Evolutionary conservation across 306 rosid species (phyloP), one percentile per base, ranked within the genome.

Genomic region (Medicago lupulina): DNA sequence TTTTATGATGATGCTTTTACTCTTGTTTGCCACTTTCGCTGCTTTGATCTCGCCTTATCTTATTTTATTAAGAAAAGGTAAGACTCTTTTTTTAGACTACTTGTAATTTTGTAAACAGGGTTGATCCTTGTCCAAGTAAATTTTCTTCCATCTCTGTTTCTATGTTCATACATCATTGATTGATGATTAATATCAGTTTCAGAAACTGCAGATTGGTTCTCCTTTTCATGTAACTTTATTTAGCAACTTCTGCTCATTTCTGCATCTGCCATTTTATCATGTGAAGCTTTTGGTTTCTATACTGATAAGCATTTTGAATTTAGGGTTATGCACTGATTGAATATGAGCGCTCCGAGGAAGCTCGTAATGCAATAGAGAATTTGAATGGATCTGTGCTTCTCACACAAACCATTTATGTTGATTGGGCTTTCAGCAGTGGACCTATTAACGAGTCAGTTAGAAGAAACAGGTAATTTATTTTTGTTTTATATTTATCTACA

Each of bases 371-470:
- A 43, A 92, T 92, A 81, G 82, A 90, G 67, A 85, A 83, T 60
- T 81, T 95, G 97, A 91, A 95, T 76, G 99, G 97, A 36, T 80
- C 91, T 79, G 90, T 81, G 70, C 86, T 95, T 61, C 97, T 95
- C 49, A 86, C 92, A 7, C 97, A 92, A 83, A 83, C 80, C 62
- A 69, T 95, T 67, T 79, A 38, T 50, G 99, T 92, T 67, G 99
- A 95, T 70, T 95, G 99, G 99, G 97, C 99, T 58, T 95, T 95
- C 81, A 95, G 96, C 86, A 91, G 90, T 77, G 97, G 99, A 79
- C 92, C 97, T 81, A 84, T 92, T 61, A 91, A 90, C 60, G 97
- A 90, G 60, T 55, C 96, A 4, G 59, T 81, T 62, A 85, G 85
- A 82, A 92, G 93, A 84, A 94, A 88, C 7, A 95, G 99, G 99